These are phyloP conservation scores for Arctium lappa DNA, from an alignment of 129 eudicot genomes.

Conservation along the genomic window DNA sequence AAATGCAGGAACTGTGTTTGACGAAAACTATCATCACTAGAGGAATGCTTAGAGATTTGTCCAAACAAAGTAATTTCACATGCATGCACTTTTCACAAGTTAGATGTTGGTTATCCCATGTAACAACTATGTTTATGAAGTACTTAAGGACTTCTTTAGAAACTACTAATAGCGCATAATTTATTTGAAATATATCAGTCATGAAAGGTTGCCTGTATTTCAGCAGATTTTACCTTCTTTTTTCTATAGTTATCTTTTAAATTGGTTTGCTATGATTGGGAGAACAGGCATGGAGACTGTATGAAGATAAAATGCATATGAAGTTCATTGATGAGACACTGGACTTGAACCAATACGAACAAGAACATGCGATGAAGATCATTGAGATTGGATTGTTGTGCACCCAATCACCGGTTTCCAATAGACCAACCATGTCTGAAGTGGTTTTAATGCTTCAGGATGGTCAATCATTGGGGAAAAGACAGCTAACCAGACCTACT, in stretches of 20 bases:
- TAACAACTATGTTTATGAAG: too few relatives aligned
- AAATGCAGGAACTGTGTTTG: too few relatives aligned
- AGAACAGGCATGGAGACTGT: slow-evolving; percentile 59
- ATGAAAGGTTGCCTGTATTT: neutral
- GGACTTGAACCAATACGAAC: slow-evolving; percentile 33
- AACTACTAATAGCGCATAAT: too few relatives aligned
- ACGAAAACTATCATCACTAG: too few relatives aligned
- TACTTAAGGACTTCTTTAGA: too few relatives aligned
- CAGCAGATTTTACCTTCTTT: neutral
- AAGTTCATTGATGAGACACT: slow-evolving; percentile 46
- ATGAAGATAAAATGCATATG: slow-evolving; percentile 38
- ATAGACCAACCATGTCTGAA: slow-evolving; percentile 73
- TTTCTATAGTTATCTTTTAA: neutral
- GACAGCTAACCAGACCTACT: slow-evolving; percentile 32
- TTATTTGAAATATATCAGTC: neutral
- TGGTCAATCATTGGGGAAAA: slow-evolving; percentile 31
- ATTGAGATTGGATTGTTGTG: slow-evolving; percentile 70
- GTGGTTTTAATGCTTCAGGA: slow-evolving; percentile 49
- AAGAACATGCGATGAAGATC: slow-evolving; percentile 48
- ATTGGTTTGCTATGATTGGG: neutral
- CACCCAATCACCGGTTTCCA: slow-evolving; percentile 59
- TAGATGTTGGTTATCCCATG: too few relatives aligned
- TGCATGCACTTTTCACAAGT: too few relatives aligned
- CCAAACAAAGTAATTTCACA: too few relatives aligned
- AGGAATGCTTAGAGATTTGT: too few relatives aligned